A percentile compares a stretch with the other conserved stretches of the same genome.
phyloP scores from a whole-genome alignment of 805 yeast genomes.

The Candida ulmi region DNA sequence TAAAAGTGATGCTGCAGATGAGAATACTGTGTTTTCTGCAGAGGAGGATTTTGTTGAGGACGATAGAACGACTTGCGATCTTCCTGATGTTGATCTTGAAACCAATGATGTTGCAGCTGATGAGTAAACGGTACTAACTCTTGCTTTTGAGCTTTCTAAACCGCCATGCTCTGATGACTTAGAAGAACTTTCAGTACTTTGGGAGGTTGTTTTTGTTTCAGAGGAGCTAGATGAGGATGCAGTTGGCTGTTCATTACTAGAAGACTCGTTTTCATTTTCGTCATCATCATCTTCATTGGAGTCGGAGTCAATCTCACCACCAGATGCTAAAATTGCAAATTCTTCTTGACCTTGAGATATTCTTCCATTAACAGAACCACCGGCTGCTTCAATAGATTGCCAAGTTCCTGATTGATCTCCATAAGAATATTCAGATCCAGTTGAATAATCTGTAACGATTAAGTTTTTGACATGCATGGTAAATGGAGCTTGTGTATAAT shows the following conservation, averaged over 20 bases:
- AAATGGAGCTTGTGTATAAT: conserved; percentile 51
- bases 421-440: conserved; percentile 55
- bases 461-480: conserved; percentile 56
- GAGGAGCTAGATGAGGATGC: no score
- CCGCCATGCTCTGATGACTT: conserved; percentile 9
- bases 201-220: no score
- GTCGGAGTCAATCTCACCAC: conserved; percentile 20
- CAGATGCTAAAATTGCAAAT: conserved; percentile 32
- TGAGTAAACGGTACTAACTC: conserved; percentile 6
- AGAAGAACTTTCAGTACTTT: no score
- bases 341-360: conserved; percentile 37
- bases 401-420: conserved; percentile 51
- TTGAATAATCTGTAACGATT: conserved; percentile 62
- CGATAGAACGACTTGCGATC: conserved; percentile 2
- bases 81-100: conserved; percentile 1
- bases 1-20: conserved; percentile 2
- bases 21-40: conserved; percentile 1
- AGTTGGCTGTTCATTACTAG: no score
- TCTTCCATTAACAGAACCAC: conserved; percentile 62
- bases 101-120: background rate
- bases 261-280: no score
- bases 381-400: conserved; percentile 50
- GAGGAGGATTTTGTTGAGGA: background rate
- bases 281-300: no score
- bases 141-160: conserved; percentile 6